Evolutionary conservation across 2,329 filamentous ascomycete species (phyloP).

Genomic region (Pseudocercospora eumusae): DNA sequence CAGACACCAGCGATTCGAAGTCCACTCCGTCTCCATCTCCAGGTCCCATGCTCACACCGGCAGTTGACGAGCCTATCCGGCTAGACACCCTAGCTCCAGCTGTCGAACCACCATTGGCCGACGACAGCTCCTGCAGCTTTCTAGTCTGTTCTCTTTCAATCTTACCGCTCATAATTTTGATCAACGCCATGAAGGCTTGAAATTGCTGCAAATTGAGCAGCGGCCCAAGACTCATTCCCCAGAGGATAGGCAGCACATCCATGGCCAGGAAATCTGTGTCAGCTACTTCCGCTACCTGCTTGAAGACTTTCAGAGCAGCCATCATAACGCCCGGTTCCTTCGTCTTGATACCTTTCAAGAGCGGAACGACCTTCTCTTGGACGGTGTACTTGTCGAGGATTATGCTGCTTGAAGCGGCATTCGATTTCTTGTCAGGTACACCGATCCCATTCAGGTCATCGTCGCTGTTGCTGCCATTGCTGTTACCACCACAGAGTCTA

Average conservation of each 20-base stretch:
- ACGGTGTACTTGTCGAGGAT: constrained; percentile 97
- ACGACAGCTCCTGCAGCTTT: constrained; percentile 81
- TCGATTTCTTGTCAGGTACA: constrained; percentile 49
- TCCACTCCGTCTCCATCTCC: constrained; percentile 67
- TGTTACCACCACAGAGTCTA: constrained; percentile 78
- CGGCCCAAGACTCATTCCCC: constrained; percentile 88
- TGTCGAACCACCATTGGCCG: constrained; percentile 45
- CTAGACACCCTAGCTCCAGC: constrained; percentile 62
- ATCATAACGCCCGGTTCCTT: constrained; percentile 98
- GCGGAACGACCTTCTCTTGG: constrained; percentile 92
- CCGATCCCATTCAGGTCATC: constrained; percentile 76
- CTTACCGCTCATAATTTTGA: constrained; percentile 73
- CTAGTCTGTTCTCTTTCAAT: constrained; percentile 87
- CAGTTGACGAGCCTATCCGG: constrained; percentile 59
- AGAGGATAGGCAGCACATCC: constrained; percentile 85
- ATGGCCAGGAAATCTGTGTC: constrained; percentile 90
- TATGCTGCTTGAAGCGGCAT: constrained; percentile 50
- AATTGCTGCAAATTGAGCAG: constrained; percentile 84
- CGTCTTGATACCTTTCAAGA: constrained; percentile 91
- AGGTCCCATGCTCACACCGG: constrained; percentile 55
- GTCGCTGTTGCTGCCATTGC: constrained; percentile 45
- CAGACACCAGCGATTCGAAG: constrained; percentile 88
- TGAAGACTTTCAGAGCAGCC: constrained; percentile 80
- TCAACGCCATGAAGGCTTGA: constrained; percentile 83
- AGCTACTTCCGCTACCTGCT: constrained; percentile 76